phyloP scores from a whole-genome alignment of 1,139 yeast genomes.

The Hyphopichia burtonii region DNA sequence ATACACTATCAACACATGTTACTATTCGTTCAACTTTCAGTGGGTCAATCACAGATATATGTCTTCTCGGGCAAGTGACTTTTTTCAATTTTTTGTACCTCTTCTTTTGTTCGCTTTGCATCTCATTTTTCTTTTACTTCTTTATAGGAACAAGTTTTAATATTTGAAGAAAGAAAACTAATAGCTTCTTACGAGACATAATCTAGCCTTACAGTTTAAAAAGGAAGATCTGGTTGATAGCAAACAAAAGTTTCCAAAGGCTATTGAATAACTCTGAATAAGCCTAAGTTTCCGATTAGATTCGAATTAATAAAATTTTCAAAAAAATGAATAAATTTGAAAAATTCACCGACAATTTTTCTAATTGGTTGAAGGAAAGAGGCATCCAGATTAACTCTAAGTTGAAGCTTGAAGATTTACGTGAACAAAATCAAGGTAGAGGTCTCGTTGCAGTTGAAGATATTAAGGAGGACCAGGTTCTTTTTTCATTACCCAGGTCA shows the following conservation, averaged over 20 bases:
- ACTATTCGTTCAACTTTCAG: too few species aligned
- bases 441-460: constrained; percentile 68
- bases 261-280: too few species aligned
- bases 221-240: too few species aligned
- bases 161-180: too few species aligned
- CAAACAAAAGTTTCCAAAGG: too few species aligned
- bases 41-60: too few species aligned
- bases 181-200: too few species aligned
- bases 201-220: too few species aligned
- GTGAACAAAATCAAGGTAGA: constrained; percentile 66
- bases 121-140: neutral
- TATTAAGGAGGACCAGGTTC: constrained; percentile 55
- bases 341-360: constrained; percentile 40
- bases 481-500: constrained; percentile 69
- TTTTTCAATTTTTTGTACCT: neutral
- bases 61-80: too few species aligned
- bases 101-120: neutral
- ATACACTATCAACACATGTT: neutral
- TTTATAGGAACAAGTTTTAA: too few species aligned
- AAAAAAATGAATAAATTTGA: constrained; percentile 6
- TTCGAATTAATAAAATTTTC: too few species aligned
- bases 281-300: too few species aligned
- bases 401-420: constrained; percentile 57
- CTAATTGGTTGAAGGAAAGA: constrained; percentile 50
- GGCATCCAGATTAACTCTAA: constrained; percentile 55